A percentile compares a stretch with the other conserved stretches of the same genome.
These are phyloP conservation scores for Sugiyamaella xylanicola DNA, from an alignment of 1,139 yeast species.

Conservation along the genomic window DNA sequence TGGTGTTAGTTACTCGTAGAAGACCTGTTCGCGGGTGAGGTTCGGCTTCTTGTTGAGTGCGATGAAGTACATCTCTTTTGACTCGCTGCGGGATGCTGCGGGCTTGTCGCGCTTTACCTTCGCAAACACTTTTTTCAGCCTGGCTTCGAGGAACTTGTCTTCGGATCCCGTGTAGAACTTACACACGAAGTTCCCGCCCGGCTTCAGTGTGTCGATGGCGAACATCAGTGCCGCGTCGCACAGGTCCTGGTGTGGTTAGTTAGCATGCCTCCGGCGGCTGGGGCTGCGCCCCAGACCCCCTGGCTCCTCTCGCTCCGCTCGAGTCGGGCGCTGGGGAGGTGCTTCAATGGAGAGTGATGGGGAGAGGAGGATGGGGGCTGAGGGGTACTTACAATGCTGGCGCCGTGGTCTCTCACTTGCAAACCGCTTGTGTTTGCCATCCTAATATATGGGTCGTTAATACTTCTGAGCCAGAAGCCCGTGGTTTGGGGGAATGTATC, in stretches of 20 bases:
- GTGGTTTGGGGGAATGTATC: conserved; percentile 67
- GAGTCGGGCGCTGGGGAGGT: too few species aligned
- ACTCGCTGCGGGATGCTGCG: conserved; percentile 58
- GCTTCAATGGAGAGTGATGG: too few species aligned
- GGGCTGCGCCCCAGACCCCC: neutral
- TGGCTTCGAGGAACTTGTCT: conserved; percentile 56
- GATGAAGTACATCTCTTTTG: conserved; percentile 72
- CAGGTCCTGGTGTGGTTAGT: conserved; percentile 56
- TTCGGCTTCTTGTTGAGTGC: conserved; percentile 54
- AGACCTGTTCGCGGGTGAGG: conserved; percentile 54
- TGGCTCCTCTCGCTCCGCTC: neutral
- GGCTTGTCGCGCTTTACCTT: conserved; percentile 63
- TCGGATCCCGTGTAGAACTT: conserved; percentile 75
- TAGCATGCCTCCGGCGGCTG: neutral
- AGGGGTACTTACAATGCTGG: conserved; percentile 52
- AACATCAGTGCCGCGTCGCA: conserved; percentile 89
- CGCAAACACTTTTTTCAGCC: conserved; percentile 62
- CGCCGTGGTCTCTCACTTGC: conserved; percentile 60
- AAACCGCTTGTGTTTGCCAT: conserved; percentile 73
- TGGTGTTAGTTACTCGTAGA: conserved; percentile 13
- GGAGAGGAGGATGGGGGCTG: neutral
- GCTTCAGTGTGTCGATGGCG: conserved; percentile 65
- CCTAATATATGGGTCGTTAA: conserved; percentile 76
- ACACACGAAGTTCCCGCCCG: conserved; percentile 73
- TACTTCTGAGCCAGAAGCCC: conserved; percentile 71